Evolutionary conservation across 164 flowering plant genomes (phyloP).

Genomic region (Vitis riparia): DNA sequence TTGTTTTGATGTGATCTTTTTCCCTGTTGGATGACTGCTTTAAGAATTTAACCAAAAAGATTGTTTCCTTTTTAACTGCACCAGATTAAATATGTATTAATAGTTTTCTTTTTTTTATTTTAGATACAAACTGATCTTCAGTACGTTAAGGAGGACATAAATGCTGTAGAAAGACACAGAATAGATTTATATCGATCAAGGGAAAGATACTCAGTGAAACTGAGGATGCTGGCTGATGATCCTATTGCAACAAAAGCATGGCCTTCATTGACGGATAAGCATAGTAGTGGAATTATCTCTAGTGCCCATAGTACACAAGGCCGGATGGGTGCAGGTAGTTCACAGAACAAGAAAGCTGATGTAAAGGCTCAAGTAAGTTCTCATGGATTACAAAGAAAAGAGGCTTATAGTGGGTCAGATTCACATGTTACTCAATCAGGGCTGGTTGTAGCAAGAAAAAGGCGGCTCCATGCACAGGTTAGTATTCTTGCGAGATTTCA

Average conservation of each 20-base stretch:
- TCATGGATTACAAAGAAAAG: constrained; percentile 51
- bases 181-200: constrained; percentile 67
- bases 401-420: constrained; percentile 62
- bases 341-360: constrained; percentile 50
- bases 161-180: constrained; percentile 76
- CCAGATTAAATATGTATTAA: neutral
- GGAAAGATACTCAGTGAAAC: constrained; percentile 67
- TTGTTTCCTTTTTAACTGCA: too few species aligned
- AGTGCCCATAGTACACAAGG: constrained; percentile 46
- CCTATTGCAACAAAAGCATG: constrained; percentile 37
- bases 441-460: constrained; percentile 65
- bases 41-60: too few species aligned
- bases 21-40: too few species aligned
- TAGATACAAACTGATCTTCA: constrained; percentile 88
- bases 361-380: constrained; percentile 49
- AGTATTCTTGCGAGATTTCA: constrained; percentile 7
- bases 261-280: constrained; percentile 55
- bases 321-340: constrained; percentile 40
- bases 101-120: neutral
- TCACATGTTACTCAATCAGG: constrained; percentile 60
- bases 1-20: too few species aligned
- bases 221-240: constrained; percentile 65
- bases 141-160: constrained; percentile 81
- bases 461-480: constrained; percentile 81
- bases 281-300: constrained; percentile 41